Evolutionary conservation across 305 asterid genomes (phyloP).

Genomic region (Plantago rigida): DNA sequence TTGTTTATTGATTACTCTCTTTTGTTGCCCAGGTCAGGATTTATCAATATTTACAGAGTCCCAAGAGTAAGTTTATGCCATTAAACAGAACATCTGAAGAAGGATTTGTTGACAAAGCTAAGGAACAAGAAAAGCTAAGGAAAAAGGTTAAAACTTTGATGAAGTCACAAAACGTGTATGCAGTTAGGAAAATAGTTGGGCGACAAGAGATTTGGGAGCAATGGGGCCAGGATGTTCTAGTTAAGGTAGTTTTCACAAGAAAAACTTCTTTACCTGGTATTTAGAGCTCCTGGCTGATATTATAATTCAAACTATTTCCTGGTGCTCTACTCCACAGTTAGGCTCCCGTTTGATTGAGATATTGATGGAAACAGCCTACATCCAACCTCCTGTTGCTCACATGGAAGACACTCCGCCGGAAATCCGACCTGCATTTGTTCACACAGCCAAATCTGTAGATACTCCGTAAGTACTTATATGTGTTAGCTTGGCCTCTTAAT

Average conservation of each 20-base stretch:
- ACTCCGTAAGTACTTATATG: constrained; percentile 51
- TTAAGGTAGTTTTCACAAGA: constrained; percentile 46
- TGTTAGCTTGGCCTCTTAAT: constrained; percentile 6
- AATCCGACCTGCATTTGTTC: constrained; percentile 88
- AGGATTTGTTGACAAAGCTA: constrained; percentile 36
- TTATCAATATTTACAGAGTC: constrained; percentile 58
- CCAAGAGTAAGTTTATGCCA: constrained; percentile 50
- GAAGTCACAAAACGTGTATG: constrained; percentile 61
- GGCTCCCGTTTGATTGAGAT: constrained; percentile 85
- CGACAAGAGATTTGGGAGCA: constrained; percentile 45
- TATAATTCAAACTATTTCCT: constrained; percentile 13
- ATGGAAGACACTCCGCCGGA: constrained; percentile 70
- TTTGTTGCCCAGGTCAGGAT: constrained; percentile 61
- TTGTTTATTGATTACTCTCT: constrained; percentile 22
- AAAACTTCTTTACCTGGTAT: neutral
- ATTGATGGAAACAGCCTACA: constrained; percentile 72
- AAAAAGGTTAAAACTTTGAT: constrained; percentile 64
- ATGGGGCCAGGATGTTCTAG: constrained; percentile 85
- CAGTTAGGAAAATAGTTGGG: constrained; percentile 59
- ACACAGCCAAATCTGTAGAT: constrained; percentile 62
- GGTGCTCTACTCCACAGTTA: constrained; percentile 44
- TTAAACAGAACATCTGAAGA: constrained; percentile 50
- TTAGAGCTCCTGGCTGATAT: constrained; percentile 17
- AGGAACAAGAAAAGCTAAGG: constrained; percentile 49
- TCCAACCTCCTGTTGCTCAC: constrained; percentile 76